phyloP scores from a whole-genome alignment of 371 early-diverging fungal genomes.

The Homolaphlyctis polyrhiza region DNA sequence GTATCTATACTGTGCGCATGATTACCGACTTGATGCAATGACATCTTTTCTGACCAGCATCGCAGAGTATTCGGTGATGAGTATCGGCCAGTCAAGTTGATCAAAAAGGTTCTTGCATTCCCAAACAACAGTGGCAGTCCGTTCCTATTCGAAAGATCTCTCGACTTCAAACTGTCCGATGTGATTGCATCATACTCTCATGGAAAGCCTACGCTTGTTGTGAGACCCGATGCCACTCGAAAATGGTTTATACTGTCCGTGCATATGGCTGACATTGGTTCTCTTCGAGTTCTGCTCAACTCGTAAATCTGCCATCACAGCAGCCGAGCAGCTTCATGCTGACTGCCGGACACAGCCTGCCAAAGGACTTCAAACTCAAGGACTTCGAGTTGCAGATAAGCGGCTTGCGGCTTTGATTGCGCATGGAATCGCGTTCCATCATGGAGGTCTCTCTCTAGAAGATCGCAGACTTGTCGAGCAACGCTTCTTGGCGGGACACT shows the following conservation, averaged over 20 bases:
- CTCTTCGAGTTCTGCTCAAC: constrained; percentile 66
- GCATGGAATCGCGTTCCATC: constrained; percentile 69
- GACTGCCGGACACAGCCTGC: constrained; percentile 15
- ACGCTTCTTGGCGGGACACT: not conserved
- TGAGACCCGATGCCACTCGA: constrained; percentile 24
- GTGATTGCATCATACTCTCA: constrained; percentile 52
- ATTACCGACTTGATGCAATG: not conserved
- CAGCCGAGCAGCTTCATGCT: constrained; percentile 51
- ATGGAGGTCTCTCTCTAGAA: constrained; percentile 32
- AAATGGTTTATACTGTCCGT: too few relatives aligned
- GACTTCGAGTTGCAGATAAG: not conserved
- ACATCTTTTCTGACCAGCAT: not conserved
- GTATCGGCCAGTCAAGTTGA: constrained; percentile 70
- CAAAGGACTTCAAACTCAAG: not conserved
- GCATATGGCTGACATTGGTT: too few relatives aligned
- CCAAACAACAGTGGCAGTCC: constrained; percentile 30
- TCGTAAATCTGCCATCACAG: constrained; percentile 58
- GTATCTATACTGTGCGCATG: constrained; percentile 6
- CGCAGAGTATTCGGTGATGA: constrained; percentile 69
- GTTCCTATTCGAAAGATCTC: constrained; percentile 59
- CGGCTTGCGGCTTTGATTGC: constrained; percentile 26
- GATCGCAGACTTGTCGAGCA: not conserved
- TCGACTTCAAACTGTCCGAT: constrained; percentile 63
- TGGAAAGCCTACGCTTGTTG: constrained; percentile 60
- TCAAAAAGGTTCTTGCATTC: constrained; percentile 57